Conservation (phyloP, 495 filamentous ascomycete species). For the Viridothelium virens region DNA sequence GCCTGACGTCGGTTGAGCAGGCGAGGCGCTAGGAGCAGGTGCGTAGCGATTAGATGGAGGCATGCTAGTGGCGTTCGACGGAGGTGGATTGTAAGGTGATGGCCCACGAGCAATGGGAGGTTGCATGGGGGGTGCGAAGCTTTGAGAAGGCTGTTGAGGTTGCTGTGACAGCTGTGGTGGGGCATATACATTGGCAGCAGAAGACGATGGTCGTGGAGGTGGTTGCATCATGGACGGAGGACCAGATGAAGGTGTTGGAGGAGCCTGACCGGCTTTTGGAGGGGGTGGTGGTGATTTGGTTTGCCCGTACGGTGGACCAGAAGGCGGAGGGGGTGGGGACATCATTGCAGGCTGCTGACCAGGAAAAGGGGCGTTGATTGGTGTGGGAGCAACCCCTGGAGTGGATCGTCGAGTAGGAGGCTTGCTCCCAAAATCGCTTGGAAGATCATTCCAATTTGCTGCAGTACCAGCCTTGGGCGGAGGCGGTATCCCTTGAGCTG, state of each 20-base stretch:
- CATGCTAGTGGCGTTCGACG: constrained; percentile 44
- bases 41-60: constrained; percentile 79
- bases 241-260: constrained; percentile 44
- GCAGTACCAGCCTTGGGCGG: constrained; percentile 60
- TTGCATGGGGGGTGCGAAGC: constrained; percentile 37
- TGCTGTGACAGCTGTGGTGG: constrained; percentile 47
- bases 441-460: constrained; percentile 90
- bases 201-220: constrained; percentile 47
- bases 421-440: constrained; percentile 67
- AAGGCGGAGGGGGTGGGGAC: constrained; percentile 36
- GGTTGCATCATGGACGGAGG: constrained; percentile 42
- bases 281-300: constrained; percentile 45
- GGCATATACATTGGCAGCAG: constrained; percentile 66
- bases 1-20: constrained; percentile 24
- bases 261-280: constrained; percentile 47
- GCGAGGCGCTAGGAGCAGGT: constrained; percentile 53
- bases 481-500: constrained; percentile 46
- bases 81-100: constrained; percentile 84
- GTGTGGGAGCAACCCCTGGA: constrained; percentile 49
- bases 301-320: constrained; percentile 39
- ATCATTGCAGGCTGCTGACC: constrained; percentile 42
- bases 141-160: constrained; percentile 41
- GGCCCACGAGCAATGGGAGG: constrained; percentile 61
- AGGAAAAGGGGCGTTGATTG: constrained; percentile 60
- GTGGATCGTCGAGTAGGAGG: constrained; percentile 62